These are phyloP conservation scores for Colletotrichum incanum DNA, from an alignment of 2,329 filamentous ascomycete genomes.

Conservation along the genomic window DNA sequence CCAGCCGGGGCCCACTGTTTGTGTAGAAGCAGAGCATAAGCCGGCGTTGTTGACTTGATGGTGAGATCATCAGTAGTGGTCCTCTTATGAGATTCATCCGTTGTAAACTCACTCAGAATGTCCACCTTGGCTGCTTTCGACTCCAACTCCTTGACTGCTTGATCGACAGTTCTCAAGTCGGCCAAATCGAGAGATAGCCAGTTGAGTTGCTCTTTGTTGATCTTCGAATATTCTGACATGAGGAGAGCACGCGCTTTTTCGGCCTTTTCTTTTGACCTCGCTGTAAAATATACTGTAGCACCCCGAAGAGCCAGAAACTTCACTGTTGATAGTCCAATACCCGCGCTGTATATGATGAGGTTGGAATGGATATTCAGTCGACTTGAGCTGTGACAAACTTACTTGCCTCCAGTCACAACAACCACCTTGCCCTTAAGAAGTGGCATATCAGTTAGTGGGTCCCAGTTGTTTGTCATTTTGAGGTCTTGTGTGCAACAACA, in stretches of 20 bases:
- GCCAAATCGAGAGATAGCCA: constrained; percentile 48
- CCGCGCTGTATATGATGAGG: constrained; percentile 36
- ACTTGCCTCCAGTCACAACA: constrained; percentile 50
- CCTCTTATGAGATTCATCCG: no score
- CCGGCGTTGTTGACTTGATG: constrained; percentile 49
- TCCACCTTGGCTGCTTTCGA: constrained; percentile 47
- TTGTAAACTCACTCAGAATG: constrained; percentile 46
- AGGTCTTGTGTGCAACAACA: not conserved
- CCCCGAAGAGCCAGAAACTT: constrained; percentile 47
- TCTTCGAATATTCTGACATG: constrained; percentile 22
- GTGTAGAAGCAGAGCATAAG: constrained; percentile 3
- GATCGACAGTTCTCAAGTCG: constrained; percentile 43
- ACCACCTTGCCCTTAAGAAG: constrained; percentile 47
- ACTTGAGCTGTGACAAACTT: not conserved
- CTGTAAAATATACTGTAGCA: constrained; percentile 49
- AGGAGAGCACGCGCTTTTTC: constrained; percentile 32
- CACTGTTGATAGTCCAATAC: constrained; percentile 47
- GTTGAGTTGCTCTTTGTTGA: constrained; percentile 31
- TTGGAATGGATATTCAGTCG: not conserved
- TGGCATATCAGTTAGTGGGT: constrained; percentile 43
- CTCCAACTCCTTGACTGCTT: constrained; percentile 45
- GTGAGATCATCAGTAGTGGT: not conserved
- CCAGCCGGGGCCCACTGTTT: constrained; percentile 44
- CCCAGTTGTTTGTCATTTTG: constrained; percentile 37
- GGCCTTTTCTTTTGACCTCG: constrained; percentile 46